Percentiles rank a stretch among this genome's conserved stretches.
These are phyloP conservation scores for Colletotrichum brevisporum DNA, from an alignment of 2,329 filamentous ascomycete species.

Conservation along the genomic window DNA sequence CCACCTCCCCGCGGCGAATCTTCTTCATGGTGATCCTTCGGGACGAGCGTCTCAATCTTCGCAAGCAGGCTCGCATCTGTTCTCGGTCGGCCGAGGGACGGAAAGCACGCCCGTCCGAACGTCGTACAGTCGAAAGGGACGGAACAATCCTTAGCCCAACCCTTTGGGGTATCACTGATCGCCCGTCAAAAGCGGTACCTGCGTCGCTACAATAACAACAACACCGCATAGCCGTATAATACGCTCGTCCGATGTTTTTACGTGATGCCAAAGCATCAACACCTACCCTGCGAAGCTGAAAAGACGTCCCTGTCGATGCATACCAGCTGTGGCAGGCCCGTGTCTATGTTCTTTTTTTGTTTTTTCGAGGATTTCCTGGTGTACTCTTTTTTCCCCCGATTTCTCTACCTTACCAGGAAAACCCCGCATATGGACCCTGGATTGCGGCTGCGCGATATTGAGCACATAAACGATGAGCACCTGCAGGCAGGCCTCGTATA, in stretches of 20 bases:
- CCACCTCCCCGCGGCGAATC: neutral
- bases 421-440: neutral
- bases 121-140: neutral
- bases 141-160: too few relatives aligned
- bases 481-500: conserved; percentile 22
- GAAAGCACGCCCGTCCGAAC: neutral
- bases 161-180: neutral
- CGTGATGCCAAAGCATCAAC: conserved; percentile 3
- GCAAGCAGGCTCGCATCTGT: neutral
- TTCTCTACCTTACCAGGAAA: conserved; percentile 7
- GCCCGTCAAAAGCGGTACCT: conserved; percentile 12
- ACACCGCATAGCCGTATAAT: neutral
- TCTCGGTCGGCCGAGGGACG: conserved; percentile 18
- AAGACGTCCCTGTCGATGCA: conserved; percentile 1
- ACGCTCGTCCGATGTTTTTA: conserved; percentile 22
- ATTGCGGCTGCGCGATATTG: neutral
- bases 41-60: conserved; percentile 4
- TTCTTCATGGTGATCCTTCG: conserved; percentile 2
- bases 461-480: conserved; percentile 4
- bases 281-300: conserved; percentile 9
- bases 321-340: neutral
- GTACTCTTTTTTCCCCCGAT: neutral
- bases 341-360: neutral
- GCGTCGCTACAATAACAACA: conserved; percentile 4
- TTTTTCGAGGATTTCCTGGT: too few relatives aligned